Evolutionary conservation across 108 stramenopile genomes (phyloP).

Genomic region (Cyclostephanos invisitatus): DNA sequence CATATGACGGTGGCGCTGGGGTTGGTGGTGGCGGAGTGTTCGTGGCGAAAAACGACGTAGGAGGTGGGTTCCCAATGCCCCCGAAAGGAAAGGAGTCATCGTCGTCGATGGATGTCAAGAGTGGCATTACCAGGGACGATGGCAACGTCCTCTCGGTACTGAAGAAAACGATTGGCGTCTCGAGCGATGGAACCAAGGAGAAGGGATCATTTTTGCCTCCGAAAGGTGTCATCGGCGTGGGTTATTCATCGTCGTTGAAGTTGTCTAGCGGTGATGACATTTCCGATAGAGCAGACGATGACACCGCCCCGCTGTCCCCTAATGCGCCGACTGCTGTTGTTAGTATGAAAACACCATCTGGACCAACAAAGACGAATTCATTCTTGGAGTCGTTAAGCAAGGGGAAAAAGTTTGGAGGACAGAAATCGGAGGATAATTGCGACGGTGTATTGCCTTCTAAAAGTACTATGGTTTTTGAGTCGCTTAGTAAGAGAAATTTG

Average conservation of each 20-base stretch:
- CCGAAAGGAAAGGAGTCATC: background rate
- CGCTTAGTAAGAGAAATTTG: background rate
- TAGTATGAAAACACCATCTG: background rate
- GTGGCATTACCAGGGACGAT: background rate
- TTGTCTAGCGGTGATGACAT: background rate
- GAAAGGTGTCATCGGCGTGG: background rate
- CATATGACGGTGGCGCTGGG: background rate
- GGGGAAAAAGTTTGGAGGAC: background rate
- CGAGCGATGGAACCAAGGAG: background rate
- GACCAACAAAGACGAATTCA: background rate
- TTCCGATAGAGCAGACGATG: background rate
- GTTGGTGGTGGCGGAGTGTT: background rate
- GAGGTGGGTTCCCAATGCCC: background rate
- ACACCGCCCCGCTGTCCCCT: too few relatives aligned
- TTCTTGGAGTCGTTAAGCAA: background rate
- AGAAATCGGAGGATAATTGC: too few relatives aligned
- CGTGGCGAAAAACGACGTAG: background rate
- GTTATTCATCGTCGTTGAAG: background rate
- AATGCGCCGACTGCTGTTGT: background rate
- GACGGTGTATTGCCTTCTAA: background rate
- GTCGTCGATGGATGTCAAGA: background rate
- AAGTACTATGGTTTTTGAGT: background rate
- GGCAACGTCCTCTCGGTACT: background rate
- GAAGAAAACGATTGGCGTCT: background rate
- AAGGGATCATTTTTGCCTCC: too few relatives aligned